Conservation (phyloP, 2,329 filamentous ascomycete genomes). For the Cylindrodendrum hubeiense region DNA sequence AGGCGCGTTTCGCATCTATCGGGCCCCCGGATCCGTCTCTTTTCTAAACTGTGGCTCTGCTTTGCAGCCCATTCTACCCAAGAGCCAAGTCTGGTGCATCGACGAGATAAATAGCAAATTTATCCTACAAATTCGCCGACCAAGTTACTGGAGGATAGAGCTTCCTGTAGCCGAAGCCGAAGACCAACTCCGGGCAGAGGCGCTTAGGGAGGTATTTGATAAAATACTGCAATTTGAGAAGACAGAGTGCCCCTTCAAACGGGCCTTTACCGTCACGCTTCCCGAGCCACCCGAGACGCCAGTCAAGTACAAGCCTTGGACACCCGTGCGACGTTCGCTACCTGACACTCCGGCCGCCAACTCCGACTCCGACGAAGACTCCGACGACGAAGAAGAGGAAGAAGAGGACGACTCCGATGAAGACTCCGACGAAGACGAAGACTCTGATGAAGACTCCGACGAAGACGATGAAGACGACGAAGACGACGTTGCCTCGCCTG, state of each 20-base stretch:
- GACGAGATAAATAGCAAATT: slow-evolving; percentile 85
- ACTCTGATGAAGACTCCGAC: neutral
- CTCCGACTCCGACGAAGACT: neutral
- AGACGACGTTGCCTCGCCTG: slow-evolving; percentile 20
- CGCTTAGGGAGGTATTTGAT: slow-evolving; percentile 77
- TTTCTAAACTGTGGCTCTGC: slow-evolving; percentile 89
- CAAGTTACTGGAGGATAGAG: slow-evolving; percentile 93
- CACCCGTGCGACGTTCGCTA: slow-evolving; percentile 54
- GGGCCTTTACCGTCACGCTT: slow-evolving; percentile 80
- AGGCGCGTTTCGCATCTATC: slow-evolving; percentile 86
- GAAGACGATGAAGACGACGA: neutral
- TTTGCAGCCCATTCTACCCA: slow-evolving; percentile 87
- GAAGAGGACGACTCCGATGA: too few relatives aligned
- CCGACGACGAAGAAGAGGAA: neutral
- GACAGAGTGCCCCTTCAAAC: slow-evolving; percentile 86
- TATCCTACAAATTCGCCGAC: slow-evolving; percentile 85
- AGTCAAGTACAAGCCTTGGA: slow-evolving; percentile 77
- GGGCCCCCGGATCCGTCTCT: slow-evolving; percentile 85
- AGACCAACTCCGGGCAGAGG: slow-evolving; percentile 68
- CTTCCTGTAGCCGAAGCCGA: slow-evolving; percentile 71
- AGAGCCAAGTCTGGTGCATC: slow-evolving; percentile 94
- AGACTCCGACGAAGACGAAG: too few relatives aligned
- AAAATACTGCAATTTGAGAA: slow-evolving; percentile 87
- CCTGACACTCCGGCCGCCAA: slow-evolving; percentile 12
- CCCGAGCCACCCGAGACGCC: slow-evolving; percentile 77